Evolutionary conservation across 164 flowering plant genomes (phyloP), one percentile per base, ranked within the genome.

Genomic region (Malania oleifera): DNA sequence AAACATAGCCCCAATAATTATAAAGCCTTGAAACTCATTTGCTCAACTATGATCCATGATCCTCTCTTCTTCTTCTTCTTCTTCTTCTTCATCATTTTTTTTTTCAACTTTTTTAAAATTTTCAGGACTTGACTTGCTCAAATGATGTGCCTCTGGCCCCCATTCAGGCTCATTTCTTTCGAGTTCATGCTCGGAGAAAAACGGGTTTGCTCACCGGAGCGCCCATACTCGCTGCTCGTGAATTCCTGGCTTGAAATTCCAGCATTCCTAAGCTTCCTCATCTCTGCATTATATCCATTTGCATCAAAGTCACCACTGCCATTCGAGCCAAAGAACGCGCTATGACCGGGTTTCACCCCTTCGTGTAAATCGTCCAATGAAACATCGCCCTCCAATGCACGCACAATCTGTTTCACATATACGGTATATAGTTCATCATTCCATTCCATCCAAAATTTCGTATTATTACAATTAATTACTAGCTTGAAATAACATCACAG

Each of bases 331-430:
- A 68, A 52, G 12, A 56, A 12, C 5, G 75, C 23, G 47, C 74
- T 66, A 12, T 65, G 76, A 0, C 80, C 75, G 0, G 76, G 56
- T 62, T 61, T 74, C 37, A 57, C 56, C 28, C 71, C 84, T 5
- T 74, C 80, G 37, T 80, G 65, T 38, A 86, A 59, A 58, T 76
- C 85, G 0, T 82, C 86, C 60, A 89, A 54, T 1, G 85, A 77
- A 4, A 66, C 78, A 31, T 89, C 86, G 0, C 95, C 96, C 72
- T 89, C 91, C 53, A 89, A 50, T 4, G 86, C 87, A 1, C 91
- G 81, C 0, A 83, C 91, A 41, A 86, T 75, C 91, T 87, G 77
- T 53, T 54, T 11, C 24, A 23, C 27, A 39, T n/a, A n/a, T n/a
- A n/a, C n/a, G n/a, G n/a, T n/a, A n/a, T n/a, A n/a, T n/a, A n/a